Percentiles rank a stretch among this genome's conserved stretches.
These are phyloP conservation scores for Mucor velutinosus DNA, from an alignment of 371 early-diverging fungal species.

Conservation along the genomic window DNA sequence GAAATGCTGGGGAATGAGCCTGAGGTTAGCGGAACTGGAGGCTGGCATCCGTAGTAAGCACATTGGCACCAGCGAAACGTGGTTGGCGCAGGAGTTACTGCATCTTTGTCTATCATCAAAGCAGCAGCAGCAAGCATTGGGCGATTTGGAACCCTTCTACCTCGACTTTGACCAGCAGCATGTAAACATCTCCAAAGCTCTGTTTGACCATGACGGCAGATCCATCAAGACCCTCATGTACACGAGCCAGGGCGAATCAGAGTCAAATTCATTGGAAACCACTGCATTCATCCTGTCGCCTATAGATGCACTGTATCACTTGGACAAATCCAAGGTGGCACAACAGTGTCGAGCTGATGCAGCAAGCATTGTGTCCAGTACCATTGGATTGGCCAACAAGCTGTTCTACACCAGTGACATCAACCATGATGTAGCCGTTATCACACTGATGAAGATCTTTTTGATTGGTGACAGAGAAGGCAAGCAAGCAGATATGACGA, in stretches of 20 bases:
- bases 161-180: conserved; percentile 14
- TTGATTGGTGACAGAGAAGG: conserved; percentile 46
- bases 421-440: conserved; percentile 43
- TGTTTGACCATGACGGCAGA: conserved; percentile 41
- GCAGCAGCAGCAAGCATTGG: not conserved
- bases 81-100: conserved; percentile 38
- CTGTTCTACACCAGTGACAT: conserved; percentile 20
- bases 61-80: conserved; percentile 34
- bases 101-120: conserved; percentile 31
- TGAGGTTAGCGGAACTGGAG: conserved; percentile 16
- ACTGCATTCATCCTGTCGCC: conserved; percentile 56
- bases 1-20: conserved; percentile 4
- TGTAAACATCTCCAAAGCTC: conserved; percentile 26
- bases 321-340: conserved; percentile 38
- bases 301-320: conserved; percentile 55
- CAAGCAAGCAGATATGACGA: conserved; percentile 31
- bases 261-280: conserved; percentile 1
- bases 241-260: not conserved
- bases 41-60: conserved; percentile 13
- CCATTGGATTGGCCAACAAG: conserved; percentile 38
- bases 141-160: conserved; percentile 26
- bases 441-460: conserved; percentile 58
- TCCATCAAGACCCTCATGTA: conserved; percentile 32
- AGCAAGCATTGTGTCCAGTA: conserved; percentile 35
- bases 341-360: conserved; percentile 29